Conservation (phyloP, 1,284 basidiomycete species). For the Moniliophthora roreri region DNA sequence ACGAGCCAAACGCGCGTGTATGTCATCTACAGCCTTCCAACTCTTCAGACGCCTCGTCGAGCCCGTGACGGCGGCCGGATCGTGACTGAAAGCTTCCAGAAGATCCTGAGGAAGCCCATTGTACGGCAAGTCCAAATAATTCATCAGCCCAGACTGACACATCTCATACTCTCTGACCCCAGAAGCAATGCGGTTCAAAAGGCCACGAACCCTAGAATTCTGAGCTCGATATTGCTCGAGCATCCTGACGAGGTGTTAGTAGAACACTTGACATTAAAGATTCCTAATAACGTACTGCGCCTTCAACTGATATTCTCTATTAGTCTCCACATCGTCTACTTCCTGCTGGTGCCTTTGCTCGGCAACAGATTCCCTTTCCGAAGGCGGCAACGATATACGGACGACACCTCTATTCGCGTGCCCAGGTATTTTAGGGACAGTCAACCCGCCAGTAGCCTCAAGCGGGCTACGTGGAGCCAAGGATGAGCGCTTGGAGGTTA, state of each 20-base stretch:
- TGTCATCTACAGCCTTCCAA: slow-evolving; percentile 73
- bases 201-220: slow-evolving; percentile 63
- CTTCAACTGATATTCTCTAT: slow-evolving; percentile 59
- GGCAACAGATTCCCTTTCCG: slow-evolving; percentile 25
- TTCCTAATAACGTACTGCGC: slow-evolving; percentile 44
- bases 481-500: too few species aligned
- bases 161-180: slow-evolving; percentile 64
- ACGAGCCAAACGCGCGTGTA: slow-evolving; percentile 54
- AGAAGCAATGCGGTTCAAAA: slow-evolving; percentile 61
- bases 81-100: slow-evolving; percentile 69
- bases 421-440: too few species aligned
- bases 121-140: slow-evolving; percentile 45
- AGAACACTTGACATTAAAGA: slow-evolving; percentile 13
- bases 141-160: slow-evolving; percentile 49
- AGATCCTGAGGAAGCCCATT: slow-evolving; percentile 58
- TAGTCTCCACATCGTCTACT: slow-evolving; percentile 47
- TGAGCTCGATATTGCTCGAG: slow-evolving; percentile 56
- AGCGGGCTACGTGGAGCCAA: too few species aligned
- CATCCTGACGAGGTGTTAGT: slow-evolving; percentile 37
- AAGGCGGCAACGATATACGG: slow-evolving; percentile 26
- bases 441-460: too few species aligned
- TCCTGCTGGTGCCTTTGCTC: slow-evolving; percentile 38
- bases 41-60: slow-evolving; percentile 54
- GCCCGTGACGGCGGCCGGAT: slow-evolving; percentile 70
- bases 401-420: slow-evolving; percentile 9